These are phyloP conservation scores for Chloris gayana DNA, from an alignment of 176 grass and related monocot genomes.

Conservation along the genomic window DNA sequence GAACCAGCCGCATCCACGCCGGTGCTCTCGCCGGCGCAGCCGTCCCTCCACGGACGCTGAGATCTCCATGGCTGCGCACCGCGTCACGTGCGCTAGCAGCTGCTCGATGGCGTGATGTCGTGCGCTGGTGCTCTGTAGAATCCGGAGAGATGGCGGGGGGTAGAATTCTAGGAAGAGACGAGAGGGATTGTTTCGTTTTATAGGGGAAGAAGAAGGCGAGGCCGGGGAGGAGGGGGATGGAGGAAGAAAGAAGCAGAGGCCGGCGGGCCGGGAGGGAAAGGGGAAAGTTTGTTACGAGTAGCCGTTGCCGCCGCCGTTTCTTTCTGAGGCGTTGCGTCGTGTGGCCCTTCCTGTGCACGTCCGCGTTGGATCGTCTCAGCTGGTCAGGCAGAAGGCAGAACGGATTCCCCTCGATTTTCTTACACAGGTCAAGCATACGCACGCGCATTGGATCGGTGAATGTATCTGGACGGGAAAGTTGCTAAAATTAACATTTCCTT, in stretches of 20 bases:
- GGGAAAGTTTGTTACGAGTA: neutral
- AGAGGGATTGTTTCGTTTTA: neutral
- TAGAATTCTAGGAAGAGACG: neutral
- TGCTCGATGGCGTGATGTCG: neutral
- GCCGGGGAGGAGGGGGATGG: neutral
- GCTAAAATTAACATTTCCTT: too few species aligned
- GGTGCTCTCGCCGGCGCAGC: slow-evolving; percentile 13
- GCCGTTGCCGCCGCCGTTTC: slow-evolving; percentile 8
- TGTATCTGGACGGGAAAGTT: too few species aligned
- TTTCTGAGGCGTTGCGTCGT: neutral
- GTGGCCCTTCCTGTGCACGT: neutral
- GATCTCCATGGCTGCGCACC: neutral
- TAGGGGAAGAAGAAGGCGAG: neutral
- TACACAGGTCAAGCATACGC: too few species aligned
- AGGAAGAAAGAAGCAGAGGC: neutral
- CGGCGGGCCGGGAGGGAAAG: too few species aligned
- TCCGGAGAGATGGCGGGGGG: neutral
- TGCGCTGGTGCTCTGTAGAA: neutral
- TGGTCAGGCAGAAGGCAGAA: too few species aligned
- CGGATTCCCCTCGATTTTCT: too few species aligned
- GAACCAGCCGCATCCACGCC: slow-evolving; percentile 12
- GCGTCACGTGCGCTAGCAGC: neutral
- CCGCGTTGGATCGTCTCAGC: neutral
- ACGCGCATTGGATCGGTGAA: too few species aligned
- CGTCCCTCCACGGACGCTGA: slow-evolving; percentile 8